Base-by-base conservation (phyloP, 192 early-diverging fungal species). In the Coemansia sp. region DNA sequence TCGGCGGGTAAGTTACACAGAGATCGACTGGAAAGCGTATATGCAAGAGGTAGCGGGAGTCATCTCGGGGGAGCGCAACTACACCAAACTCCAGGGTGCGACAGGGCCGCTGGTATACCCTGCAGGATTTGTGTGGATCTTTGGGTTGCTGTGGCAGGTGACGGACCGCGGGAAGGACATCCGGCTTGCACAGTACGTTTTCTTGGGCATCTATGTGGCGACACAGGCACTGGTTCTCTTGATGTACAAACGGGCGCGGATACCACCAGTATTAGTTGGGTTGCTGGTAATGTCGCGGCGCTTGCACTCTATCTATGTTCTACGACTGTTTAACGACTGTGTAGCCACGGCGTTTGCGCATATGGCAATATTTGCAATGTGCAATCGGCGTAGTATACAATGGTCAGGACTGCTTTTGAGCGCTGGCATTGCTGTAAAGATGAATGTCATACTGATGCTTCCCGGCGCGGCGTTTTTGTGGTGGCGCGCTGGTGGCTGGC, bases 1-100 rank as follows among this genome's bases (percentile, higher is more conserved):
- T 3, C 69, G 59, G 59, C 64, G 62, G 0, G 66, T 83, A 8
- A 32, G 68, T 44, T 81, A 98, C 74, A 97, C 96, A 3, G 94
- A 99, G 73, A 99, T 99, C 65, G 97, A 99, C 82, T 99, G 94
- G 94, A 83, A 71, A 16, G 89, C 97, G 11, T 99, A 99, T 65
- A 96, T 99, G 95, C 92, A 98, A 73, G 85, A 99, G 80, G 90
- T 97, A 0, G 73, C 67, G 6, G 87, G 87, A 24, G 94, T 93
- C 68, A 62, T 93, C 0, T 58, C 69, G 4, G 97, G 97, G 6
- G 93, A 99, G 70, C 86, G 88, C 12, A 88, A 96, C 70, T 99
- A 99, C 60, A 32, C 65, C 16, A 87, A 89, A 29, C 72, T 99
- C 34, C 63, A 76, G 16, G 97, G 97, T 22, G 92, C 93, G 50